Evolutionary conservation across 2,329 filamentous ascomycete genomes (phyloP).

Genomic region (Ophiostoma pallidulum): DNA sequence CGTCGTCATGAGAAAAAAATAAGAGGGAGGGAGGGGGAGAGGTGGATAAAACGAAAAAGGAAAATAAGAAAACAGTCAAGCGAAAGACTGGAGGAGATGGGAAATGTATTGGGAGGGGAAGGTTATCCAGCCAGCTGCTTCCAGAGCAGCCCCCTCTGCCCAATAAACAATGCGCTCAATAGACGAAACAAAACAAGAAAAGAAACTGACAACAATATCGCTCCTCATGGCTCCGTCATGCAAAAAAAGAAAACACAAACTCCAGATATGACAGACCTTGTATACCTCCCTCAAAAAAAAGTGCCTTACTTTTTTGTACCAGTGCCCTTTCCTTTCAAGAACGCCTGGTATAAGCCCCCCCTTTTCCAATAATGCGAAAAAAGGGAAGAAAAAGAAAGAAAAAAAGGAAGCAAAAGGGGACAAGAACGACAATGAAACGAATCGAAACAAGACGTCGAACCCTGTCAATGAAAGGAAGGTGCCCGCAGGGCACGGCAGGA

Average conservation of each 20-base stretch:
- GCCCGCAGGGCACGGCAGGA: not conserved
- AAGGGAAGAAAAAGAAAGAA: not conserved
- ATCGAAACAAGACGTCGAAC: not conserved
- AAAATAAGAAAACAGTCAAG: slow-evolving; percentile 7
- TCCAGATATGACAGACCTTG: not conserved
- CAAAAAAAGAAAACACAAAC: not conserved
- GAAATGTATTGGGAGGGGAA: too few relatives aligned
- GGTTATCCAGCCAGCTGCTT: slow-evolving; percentile 8
- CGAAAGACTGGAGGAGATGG: not conserved
- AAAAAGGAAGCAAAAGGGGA: not conserved
- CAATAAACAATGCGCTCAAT: slow-evolving; percentile 5
- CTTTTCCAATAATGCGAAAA: slow-evolving; percentile 3
- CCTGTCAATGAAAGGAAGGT: not conserved
- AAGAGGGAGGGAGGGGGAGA: not conserved
- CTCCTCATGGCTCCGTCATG: slow-evolving; percentile 2
- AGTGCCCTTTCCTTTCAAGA: slow-evolving; percentile 4
- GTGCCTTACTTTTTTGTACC: slow-evolving; percentile 6
- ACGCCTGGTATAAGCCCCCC: slow-evolving; percentile 6
- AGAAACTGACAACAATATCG: not conserved
- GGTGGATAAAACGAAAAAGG: not conserved
- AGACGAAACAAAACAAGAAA: not conserved
- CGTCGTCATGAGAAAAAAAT: slow-evolving; percentile 9
- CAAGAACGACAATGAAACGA: too few relatives aligned
- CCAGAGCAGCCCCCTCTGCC: slow-evolving; percentile 16
- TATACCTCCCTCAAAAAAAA: slow-evolving; percentile 3